These are phyloP conservation scores for Drosera spatulata DNA, from an alignment of 179 eudicot species.

Conservation along the genomic window DNA sequence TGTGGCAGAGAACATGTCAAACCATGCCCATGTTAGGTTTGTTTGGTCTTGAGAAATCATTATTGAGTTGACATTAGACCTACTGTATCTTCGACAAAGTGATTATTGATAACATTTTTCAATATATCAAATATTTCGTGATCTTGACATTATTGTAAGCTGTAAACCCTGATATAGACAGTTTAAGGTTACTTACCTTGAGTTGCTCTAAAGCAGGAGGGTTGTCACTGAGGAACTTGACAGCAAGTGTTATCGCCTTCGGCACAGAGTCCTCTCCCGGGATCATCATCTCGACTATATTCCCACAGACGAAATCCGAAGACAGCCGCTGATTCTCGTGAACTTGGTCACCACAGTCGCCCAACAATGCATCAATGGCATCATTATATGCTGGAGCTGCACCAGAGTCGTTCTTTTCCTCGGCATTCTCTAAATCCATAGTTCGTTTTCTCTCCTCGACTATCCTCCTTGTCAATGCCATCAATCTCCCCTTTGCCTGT, in stretches of 20 bases:
- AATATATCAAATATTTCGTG: no score
- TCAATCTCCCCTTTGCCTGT: constrained; percentile 87
- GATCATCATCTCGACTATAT: constrained; percentile 92
- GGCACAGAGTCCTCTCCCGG: constrained; percentile 99
- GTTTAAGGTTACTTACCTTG: constrained; percentile 23
- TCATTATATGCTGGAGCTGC: constrained; percentile 31
- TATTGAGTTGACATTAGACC: no score
- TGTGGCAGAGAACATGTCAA: no score
- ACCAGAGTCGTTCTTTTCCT: constrained; percentile 14
- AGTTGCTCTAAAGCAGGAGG: constrained; percentile 65
- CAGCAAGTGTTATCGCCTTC: constrained; percentile 67
- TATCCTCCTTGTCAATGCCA: constrained; percentile 47
- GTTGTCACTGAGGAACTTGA: constrained; percentile 72
- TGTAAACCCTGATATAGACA: not conserved
- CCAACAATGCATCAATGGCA: constrained; percentile 60
- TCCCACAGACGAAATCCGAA: constrained; percentile 70
- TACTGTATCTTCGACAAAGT: no score
- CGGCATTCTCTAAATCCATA: no score
- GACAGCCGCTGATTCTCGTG: constrained; percentile 19
- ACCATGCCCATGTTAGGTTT: no score
- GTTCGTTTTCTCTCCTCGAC: constrained; percentile 24
- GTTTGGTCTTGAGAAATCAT: no score
- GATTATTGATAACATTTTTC: no score
- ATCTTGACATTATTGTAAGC: not conserved
- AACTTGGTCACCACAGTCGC: constrained; percentile 37